Evolutionary conservation across 1,284 basidiomycete genomes (phyloP), one percentile per base, ranked within the genome.

Genomic region (Rhodotorula sp.): DNA sequence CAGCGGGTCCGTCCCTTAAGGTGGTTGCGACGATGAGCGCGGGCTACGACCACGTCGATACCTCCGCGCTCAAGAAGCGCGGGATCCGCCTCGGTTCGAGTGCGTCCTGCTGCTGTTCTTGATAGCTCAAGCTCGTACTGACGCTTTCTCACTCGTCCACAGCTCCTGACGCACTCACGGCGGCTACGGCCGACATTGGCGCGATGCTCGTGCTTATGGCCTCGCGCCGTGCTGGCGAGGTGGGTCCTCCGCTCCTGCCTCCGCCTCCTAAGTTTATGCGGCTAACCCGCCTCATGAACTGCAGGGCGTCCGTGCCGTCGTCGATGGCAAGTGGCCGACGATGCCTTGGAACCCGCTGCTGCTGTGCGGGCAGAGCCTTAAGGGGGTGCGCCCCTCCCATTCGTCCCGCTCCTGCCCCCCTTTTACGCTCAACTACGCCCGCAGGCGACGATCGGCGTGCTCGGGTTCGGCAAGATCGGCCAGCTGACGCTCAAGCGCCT

Each of bases 191-290:
- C 19, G 95, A 97, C 81, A 81, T 92, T 19, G 87, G 89, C 0
- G 85, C 96, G 56, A 91, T 96, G 88, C 87, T 99, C 9, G 89
- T 89, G 1, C 85, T 99, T 44, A 97, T 96, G 92, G 91, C 93
- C 0, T 87, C 90, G 64, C 86, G 95, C 29, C 90, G 92, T 61
- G 89, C 85, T 3, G 88, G 88, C 48, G 83, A 88, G 70, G 77
- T 72, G 51, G n/a, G 67, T n/a, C 27, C n/a, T n/a, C n/a, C n/a
- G n/a, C n/a, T 21, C n/a, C n/a, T 32, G 19, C 9, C 27, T 8
- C 15, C 46, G n/a, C n/a, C n/a, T n/a, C 6, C 44, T 9, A 9
- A 9, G 5, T 46, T 46, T 46, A 7, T 36, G n/a, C n/a, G n/a
- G n/a, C n/a, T n/a, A n/a, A n/a, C n/a, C n/a, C n/a, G n/a, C n/a